A percentile compares a stretch with the other conserved stretches of the same genome.
phyloP scores from a whole-genome alignment of 345 rosid genomes.

The Linum usitatissimum region DNA sequence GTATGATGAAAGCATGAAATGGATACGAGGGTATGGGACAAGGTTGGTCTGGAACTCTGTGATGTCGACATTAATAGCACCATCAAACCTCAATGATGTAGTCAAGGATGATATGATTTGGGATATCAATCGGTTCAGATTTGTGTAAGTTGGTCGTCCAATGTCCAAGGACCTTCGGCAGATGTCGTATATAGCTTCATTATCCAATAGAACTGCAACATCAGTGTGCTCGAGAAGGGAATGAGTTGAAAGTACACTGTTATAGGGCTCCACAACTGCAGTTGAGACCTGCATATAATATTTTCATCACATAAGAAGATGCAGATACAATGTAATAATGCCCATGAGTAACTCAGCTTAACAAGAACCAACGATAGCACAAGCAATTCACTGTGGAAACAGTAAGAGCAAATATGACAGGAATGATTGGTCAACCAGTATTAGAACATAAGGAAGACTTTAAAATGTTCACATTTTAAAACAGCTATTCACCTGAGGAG shows the following conservation, averaged over 20 bases:
- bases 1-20: conserved; percentile 32
- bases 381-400: no score
- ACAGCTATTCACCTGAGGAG: conserved; percentile 23
- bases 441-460: not conserved
- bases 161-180: conserved; percentile 27
- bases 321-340: not conserved
- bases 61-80: conserved; percentile 28
- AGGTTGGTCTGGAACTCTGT: conserved; percentile 33
- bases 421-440: no score
- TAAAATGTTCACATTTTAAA: not conserved
- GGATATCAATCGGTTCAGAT: conserved; percentile 27
- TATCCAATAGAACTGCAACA: conserved; percentile 26
- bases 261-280: conserved; percentile 32
- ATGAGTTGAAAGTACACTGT: conserved; percentile 32
- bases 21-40: conserved; percentile 31
- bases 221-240: conserved; percentile 31
- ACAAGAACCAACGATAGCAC: no score
- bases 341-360: no score
- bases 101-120: conserved; percentile 29
- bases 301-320: not conserved
- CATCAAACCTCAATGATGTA: conserved; percentile 28
- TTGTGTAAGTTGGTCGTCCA: conserved; percentile 29
- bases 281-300: conserved; percentile 22
- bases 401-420: no score
- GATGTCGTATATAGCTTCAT: conserved; percentile 31